phyloP scores from a whole-genome alignment of 129 eudicot genomes.

The Flaveria bidentis region DNA sequence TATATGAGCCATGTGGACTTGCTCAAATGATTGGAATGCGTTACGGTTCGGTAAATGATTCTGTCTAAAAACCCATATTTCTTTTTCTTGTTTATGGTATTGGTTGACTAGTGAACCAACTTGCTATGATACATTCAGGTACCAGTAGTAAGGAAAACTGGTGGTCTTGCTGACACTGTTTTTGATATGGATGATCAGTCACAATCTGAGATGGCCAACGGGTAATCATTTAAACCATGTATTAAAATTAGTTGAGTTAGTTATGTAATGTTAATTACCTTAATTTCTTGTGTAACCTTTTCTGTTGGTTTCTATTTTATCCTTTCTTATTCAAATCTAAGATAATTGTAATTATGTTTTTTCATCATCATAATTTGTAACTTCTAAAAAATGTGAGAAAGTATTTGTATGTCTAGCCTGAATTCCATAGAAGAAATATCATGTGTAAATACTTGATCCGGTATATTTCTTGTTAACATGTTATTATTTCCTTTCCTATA shows the following conservation, averaged over 20 bases:
- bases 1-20: constrained; percentile 93
- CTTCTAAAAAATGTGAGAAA: too few relatives aligned
- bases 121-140: constrained; percentile 46
- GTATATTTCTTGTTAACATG: background rate
- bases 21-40: constrained; percentile 95
- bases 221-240: constrained; percentile 45
- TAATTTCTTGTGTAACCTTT: background rate
- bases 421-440: too few relatives aligned
- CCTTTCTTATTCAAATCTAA: background rate
- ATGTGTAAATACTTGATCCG: background rate
- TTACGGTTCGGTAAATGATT: constrained; percentile 73
- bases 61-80: background rate
- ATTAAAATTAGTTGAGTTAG: background rate
- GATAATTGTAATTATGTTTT: too few relatives aligned
- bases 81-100: background rate
- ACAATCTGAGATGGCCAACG: constrained; percentile 59
- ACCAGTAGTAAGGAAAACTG: constrained; percentile 79
- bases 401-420: background rate
- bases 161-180: constrained; percentile 93
- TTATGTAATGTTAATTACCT: background rate
- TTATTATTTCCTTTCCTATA: constrained; percentile 10
- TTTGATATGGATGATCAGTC: constrained; percentile 76
- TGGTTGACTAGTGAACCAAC: background rate
- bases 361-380: too few relatives aligned
- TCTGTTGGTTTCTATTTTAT: background rate